Conservation (phyloP, 2,329 filamentous ascomycete genomes). For the Trichoderma lentiforme region DNA sequence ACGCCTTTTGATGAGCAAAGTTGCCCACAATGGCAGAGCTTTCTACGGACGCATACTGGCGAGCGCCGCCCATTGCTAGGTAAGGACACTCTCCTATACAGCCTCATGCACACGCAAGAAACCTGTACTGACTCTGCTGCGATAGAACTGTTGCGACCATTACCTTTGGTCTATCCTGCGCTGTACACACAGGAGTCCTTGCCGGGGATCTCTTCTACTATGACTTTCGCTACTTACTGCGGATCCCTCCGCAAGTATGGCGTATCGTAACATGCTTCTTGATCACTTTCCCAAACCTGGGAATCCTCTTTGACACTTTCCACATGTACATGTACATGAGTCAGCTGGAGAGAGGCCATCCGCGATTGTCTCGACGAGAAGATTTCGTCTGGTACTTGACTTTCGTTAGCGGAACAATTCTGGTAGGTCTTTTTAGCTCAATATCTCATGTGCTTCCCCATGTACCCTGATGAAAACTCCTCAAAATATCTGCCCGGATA, state of each 20-base stretch:
- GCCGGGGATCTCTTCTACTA: slow-evolving; percentile 51
- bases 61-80: slow-evolving; percentile 41
- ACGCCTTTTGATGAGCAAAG: slow-evolving; percentile 27
- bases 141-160: slow-evolving; percentile 64
- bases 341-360: slow-evolving; percentile 67
- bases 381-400: slow-evolving; percentile 78
- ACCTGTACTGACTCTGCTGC: slow-evolving; percentile 23
- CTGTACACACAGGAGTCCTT: slow-evolving; percentile 56
- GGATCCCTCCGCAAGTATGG: slow-evolving; percentile 44
- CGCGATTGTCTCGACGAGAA: slow-evolving; percentile 70
- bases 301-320: slow-evolving; percentile 70
- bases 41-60: slow-evolving; percentile 37
- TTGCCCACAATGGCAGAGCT: slow-evolving; percentile 34
- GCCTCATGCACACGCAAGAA: neutral
- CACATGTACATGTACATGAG: slow-evolving; percentile 73
- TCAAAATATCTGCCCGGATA: slow-evolving; percentile 78
- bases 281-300: slow-evolving; percentile 37
- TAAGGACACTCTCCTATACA: slow-evolving; percentile 26
- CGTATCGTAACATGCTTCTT: slow-evolving; percentile 42
- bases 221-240: slow-evolving; percentile 49
- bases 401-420: slow-evolving; percentile 67
- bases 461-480: slow-evolving; percentile 31
- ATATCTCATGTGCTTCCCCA: slow-evolving; percentile 18
- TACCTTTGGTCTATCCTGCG: slow-evolving; percentile 58
- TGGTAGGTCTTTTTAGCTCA: slow-evolving; percentile 60